These are phyloP conservation scores for Cryphonectria nitschkei DNA, from an alignment of 2,329 filamentous ascomycete species.

Conservation along the genomic window DNA sequence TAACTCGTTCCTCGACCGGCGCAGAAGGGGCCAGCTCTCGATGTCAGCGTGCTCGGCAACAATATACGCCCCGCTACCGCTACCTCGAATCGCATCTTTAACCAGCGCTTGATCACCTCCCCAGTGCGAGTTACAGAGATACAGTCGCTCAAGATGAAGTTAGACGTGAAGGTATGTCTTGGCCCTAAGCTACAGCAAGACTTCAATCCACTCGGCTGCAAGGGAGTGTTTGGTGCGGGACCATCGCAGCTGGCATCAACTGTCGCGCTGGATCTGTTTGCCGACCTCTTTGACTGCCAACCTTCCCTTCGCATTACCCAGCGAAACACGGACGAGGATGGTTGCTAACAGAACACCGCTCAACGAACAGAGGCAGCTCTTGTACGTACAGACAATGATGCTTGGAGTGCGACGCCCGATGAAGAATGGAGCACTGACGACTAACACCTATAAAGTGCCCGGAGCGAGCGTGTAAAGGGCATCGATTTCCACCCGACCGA, in stretches of 20 bases:
- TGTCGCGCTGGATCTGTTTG: background rate
- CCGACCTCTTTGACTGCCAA: background rate
- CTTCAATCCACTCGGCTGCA: background rate
- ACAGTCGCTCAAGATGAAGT: conserved; percentile 35
- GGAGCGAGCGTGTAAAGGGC: conserved; percentile 94
- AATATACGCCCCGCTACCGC: conserved; percentile 22
- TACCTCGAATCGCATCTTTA: conserved; percentile 6
- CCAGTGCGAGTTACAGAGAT: background rate
- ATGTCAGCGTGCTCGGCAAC: conserved; percentile 24
- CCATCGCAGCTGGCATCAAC: background rate
- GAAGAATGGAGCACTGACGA: background rate
- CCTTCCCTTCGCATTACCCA: background rate
- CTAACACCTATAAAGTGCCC: conserved; percentile 50
- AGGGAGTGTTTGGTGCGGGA: background rate
- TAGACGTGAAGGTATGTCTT: conserved; percentile 32
- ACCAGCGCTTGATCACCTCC: conserved; percentile 3
- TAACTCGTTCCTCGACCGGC: background rate
- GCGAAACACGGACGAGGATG: background rate
- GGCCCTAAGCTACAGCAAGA: background rate
- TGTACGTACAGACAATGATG: conserved; percentile 38
- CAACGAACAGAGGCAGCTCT: conserved; percentile 71
- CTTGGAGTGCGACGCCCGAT: background rate
- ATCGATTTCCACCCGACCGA: conserved; percentile 97
- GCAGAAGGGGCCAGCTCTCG: conserved; percentile 6
- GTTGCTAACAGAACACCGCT: conserved; percentile 41